Conservation (phyloP, 2,329 filamentous ascomycete genomes). For the Colletotrichum neosansevieriae region DNA sequence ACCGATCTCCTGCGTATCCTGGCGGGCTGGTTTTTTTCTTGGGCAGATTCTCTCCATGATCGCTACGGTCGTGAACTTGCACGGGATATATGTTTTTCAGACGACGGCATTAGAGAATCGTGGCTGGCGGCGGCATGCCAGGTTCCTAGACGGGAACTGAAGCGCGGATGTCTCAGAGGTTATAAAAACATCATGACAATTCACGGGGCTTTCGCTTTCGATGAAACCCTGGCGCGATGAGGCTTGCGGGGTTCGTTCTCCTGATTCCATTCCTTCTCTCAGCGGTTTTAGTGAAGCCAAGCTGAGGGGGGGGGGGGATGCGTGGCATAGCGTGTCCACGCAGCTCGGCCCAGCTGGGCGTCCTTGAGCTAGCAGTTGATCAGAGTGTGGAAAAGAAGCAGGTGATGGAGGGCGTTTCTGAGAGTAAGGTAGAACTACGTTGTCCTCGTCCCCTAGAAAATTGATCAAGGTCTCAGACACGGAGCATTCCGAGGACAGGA, state of each 20-base stretch:
- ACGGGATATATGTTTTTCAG: neutral
- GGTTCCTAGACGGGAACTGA: neutral
- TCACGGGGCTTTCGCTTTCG: neutral
- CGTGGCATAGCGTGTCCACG: neutral
- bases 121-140: neutral
- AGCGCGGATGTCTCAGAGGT: neutral
- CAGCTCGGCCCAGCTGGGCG: neutral
- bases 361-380: neutral
- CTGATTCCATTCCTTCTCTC: neutral
- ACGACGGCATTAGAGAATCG: neutral
- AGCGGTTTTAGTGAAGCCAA: too few relatives aligned
- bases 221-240: neutral
- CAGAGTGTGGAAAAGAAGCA: too few relatives aligned
- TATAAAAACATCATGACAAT: too few relatives aligned
- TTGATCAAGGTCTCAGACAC: neutral
- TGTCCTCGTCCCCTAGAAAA: neutral
- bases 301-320: neutral
- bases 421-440: neutral
- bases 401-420: neutral
- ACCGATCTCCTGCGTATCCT: too few relatives aligned
- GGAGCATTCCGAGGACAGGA: neutral
- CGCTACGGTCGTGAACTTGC: too few relatives aligned
- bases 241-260: neutral
- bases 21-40: too few relatives aligned
- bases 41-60: too few relatives aligned